Base-by-base conservation (phyloP, 257 asterid genomes). In the Parsonsia alboflavescens region DNA sequence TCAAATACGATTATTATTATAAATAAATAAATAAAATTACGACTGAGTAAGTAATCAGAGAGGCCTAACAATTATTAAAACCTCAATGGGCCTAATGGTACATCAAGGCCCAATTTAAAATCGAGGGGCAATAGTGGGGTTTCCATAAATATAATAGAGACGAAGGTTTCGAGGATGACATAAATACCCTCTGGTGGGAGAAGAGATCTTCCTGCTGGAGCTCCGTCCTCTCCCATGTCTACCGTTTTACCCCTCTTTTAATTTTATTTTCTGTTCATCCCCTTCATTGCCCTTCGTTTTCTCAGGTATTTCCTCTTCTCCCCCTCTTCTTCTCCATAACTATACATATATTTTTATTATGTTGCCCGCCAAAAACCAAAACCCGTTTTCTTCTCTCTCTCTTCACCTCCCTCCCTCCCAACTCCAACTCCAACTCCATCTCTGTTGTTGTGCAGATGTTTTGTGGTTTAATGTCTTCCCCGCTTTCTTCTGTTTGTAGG, bases 231-330 rank as follows among this genome's bases (percentile, higher is more conserved):
- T 72, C 79, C 70, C 82, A 49, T 41, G 74, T 72, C 84, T 84
- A 80, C 88, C 85, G 88, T 74, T 79, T 73, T 64, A 52, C 72
- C 41, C 44, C 21, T 36, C 21, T 26, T 33, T 73, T 42, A 16
- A 72, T 41, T 11, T 42, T 26, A 58, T 52, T 52, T 73, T 48
- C 54, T 28, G 59, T 49, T 77, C 81, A 66, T 73, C 74, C 44
- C 81, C 78, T 73, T 78, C 84, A 74, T 80, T 88, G 81, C 90
- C 90, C 90, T 88, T 73, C 76, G 17, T 21, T 63, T 79, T 76
- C 75, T 42, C 85, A 77, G 85, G 88, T 86, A 86, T 71, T 82
- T 88, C 82, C 89, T 45, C 71, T 53, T 84, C 78, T 82, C 85
- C 48, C 48, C 84, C 80, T 52, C 17, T 73, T 33, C 5, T 15